Conservation (phyloP, 305 asterid species). For the Fraxinus ornus region DNA sequence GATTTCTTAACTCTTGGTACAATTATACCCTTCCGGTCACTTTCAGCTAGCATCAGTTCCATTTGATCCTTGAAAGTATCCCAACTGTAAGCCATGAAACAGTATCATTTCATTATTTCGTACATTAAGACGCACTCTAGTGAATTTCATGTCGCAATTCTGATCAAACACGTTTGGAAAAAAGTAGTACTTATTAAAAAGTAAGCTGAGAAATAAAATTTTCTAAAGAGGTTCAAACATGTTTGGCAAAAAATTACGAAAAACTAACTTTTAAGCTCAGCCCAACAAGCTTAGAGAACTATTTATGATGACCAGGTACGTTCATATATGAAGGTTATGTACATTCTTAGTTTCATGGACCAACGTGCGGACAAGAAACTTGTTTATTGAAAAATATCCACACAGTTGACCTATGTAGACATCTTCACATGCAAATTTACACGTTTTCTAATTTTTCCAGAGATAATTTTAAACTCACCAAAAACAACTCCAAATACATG, state of each 20-base stretch:
- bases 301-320: not conserved
- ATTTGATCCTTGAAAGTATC: constrained; percentile 64
- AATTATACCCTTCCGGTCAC: constrained; percentile 66
- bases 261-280: not conserved
- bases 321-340: not conserved
- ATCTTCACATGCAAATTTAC: not conserved
- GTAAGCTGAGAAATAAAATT: not conserved
- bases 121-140: not conserved
- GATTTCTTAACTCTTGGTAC: constrained; percentile 69
- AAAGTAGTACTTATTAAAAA: not conserved
- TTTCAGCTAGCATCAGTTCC: constrained; percentile 72
- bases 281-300: not conserved
- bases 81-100: constrained; percentile 53
- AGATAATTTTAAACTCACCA: not conserved
- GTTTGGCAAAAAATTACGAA: not conserved
- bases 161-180: not conserved
- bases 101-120: not conserved
- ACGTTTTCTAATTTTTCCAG: not conserved
- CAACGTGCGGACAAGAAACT: not conserved
- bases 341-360: not conserved
- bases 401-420: not conserved
- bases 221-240: not conserved
- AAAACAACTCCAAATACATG: not conserved
- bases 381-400: not conserved
- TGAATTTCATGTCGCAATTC: not conserved